Percentiles rank a stretch among this genome's conserved stretches.
These are phyloP conservation scores for Cryptosporidium ubiquitum DNA, from an alignment of 169 alveolate genomes.

Conservation along the genomic window DNA sequence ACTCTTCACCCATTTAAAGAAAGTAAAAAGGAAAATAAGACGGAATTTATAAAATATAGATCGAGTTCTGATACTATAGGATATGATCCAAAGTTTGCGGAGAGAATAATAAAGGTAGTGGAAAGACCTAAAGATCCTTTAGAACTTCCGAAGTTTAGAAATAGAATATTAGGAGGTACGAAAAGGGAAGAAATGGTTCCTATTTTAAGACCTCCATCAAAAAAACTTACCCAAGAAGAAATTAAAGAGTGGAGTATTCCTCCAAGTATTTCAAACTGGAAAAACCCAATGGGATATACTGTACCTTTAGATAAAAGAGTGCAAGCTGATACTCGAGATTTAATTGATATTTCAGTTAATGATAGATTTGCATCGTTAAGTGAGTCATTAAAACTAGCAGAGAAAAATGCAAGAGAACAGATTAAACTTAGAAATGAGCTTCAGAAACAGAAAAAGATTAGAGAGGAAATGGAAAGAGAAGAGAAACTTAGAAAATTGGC, in stretches of 20 bases:
- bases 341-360: conserved; percentile 90
- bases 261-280: conserved; percentile 98
- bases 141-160: conserved; percentile 94
- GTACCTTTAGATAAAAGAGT: conserved; percentile 97
- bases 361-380: conserved; percentile 94
- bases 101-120: conserved; percentile 89
- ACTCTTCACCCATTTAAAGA: conserved; percentile 53
- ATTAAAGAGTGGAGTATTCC: conserved; percentile 97
- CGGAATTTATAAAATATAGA: conserved; percentile 84
- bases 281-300: conserved; percentile 97
- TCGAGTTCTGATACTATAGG: conserved; percentile 84
- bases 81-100: conserved; percentile 80
- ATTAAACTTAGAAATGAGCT: conserved; percentile 93
- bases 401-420: conserved; percentile 96
- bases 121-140: conserved; percentile 93
- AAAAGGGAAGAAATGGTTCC: conserved; percentile 78
- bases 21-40: conserved; percentile 55
- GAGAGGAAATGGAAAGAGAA: conserved; percentile 91
- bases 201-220: conserved; percentile 91
- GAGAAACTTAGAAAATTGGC: conserved; percentile 90
- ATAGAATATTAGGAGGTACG: conserved; percentile 86
- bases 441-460: conserved; percentile 86
- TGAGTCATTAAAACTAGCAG: conserved; percentile 94
- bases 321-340: conserved; percentile 96
- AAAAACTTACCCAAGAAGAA: conserved; percentile 94